Percentiles rank a stretch among this genome's conserved stretches.
These are phyloP conservation scores for Filosporella fistucella DNA, from an alignment of 495 filamentous ascomycete genomes.

Conservation along the genomic window DNA sequence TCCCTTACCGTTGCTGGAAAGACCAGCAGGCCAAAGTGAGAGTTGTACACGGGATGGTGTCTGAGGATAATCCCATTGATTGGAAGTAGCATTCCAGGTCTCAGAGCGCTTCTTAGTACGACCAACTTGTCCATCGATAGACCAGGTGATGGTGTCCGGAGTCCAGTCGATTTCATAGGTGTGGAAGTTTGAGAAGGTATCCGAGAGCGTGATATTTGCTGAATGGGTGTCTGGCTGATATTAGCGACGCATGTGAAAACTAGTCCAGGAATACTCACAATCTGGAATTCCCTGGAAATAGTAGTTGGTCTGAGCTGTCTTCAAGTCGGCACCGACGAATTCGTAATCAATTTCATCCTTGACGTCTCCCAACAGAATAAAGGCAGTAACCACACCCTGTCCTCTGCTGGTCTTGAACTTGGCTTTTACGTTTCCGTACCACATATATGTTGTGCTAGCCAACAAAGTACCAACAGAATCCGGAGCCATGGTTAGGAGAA, in stretches of 20 bases:
- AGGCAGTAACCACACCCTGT: conserved; percentile 86
- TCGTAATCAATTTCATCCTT: conserved; percentile 99
- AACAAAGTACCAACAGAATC: conserved; percentile 83
- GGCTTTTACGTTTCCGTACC: conserved; percentile 92
- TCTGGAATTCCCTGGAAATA: conserved; percentile 93
- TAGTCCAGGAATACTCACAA: conserved; percentile 63
- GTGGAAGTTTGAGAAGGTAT: conserved; percentile 79
- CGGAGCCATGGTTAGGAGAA: conserved; percentile 83
- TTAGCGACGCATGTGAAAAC: not conserved
- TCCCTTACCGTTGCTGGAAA: conserved; percentile 70
- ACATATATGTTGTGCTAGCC: conserved; percentile 84
- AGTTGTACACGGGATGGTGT: conserved; percentile 90
- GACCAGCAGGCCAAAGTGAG: conserved; percentile 93
- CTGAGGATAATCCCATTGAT: conserved; percentile 86
- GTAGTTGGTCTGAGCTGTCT: conserved; percentile 84
- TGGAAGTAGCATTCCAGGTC: conserved; percentile 80
- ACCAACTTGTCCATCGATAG: conserved; percentile 69
- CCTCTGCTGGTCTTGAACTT: conserved; percentile 83
- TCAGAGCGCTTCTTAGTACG: conserved; percentile 68
- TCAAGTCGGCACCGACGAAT: conserved; percentile 78
- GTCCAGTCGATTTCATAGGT: conserved; percentile 93
- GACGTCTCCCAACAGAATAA: conserved; percentile 89
- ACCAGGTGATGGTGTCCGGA: conserved; percentile 79
- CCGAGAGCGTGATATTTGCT: conserved; percentile 58
- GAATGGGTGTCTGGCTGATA: conserved; percentile 61